Conservation (phyloP, 2,329 filamentous ascomycete genomes). For the Cladophialophora carrionii region DNA sequence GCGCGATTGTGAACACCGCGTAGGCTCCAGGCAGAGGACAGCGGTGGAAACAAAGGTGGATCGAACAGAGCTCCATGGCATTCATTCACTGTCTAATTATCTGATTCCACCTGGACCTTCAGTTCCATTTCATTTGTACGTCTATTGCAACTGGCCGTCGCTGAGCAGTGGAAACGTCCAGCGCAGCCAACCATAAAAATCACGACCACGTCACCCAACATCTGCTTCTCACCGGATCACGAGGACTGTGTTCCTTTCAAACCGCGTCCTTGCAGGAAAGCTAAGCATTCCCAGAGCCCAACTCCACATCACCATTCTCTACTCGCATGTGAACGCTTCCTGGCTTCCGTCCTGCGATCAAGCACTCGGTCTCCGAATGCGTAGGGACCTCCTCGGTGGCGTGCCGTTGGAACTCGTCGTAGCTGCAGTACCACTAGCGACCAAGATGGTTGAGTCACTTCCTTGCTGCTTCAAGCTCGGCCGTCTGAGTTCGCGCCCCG, state of each 20-base stretch:
- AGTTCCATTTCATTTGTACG: not conserved
- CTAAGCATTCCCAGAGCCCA: not conserved
- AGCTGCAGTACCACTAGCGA: constrained; percentile 12
- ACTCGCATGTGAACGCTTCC: not conserved
- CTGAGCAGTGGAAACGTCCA: not conserved
- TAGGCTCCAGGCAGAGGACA: not conserved
- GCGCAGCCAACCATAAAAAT: not conserved
- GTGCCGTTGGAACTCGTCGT: constrained; percentile 6
- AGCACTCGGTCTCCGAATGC: constrained; percentile 24
- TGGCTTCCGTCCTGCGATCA: constrained; percentile 3
- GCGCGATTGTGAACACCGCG: not conserved
- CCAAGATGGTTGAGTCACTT: constrained; percentile 28
- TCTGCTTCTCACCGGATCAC: not conserved
- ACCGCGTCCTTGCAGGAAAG: not conserved
- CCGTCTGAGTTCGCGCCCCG: constrained; percentile 1
- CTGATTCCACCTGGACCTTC: not conserved
- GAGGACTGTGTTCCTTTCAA: not conserved
- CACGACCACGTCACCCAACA: not conserved
- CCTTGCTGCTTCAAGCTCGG: constrained; percentile 22
- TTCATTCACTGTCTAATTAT: not conserved
- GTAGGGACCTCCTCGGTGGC: constrained; percentile 28
- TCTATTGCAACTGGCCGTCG: not conserved
- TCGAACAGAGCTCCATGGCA: not conserved
- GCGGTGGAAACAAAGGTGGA: not conserved
- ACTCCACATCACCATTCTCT: not conserved